Evolutionary conservation across 2,329 filamentous ascomycete genomes (phyloP).

Genomic region (Calonectria pseudoreteaudii): DNA sequence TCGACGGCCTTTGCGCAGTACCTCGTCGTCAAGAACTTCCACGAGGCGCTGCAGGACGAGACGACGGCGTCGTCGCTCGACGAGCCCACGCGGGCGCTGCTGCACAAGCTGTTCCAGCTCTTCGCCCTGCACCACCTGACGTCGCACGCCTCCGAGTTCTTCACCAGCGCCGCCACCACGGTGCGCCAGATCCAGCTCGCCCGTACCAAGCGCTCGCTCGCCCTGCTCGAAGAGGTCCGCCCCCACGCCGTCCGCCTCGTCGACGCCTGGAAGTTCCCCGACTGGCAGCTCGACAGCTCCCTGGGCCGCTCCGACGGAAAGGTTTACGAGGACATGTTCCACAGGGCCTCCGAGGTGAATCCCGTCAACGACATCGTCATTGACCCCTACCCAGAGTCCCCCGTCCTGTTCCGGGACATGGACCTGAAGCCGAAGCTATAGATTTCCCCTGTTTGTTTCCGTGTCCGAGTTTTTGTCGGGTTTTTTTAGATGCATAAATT

Average conservation of each 20-base stretch:
- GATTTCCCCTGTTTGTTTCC: background rate
- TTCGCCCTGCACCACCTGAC: slow-evolving; percentile 75
- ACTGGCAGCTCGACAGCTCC: slow-evolving; percentile 81
- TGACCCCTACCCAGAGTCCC: slow-evolving; percentile 73
- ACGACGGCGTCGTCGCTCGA: slow-evolving; percentile 66
- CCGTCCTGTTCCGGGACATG: slow-evolving; percentile 34
- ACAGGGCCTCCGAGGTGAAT: slow-evolving; percentile 77
- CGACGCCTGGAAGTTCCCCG: slow-evolving; percentile 81
- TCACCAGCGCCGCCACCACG: slow-evolving; percentile 75
- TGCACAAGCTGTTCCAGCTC: slow-evolving; percentile 86
- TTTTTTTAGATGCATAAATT: background rate
- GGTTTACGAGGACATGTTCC: slow-evolving; percentile 83
- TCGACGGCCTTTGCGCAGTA: slow-evolving; percentile 82
- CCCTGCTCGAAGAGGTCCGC: slow-evolving; percentile 76
- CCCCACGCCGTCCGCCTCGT: slow-evolving; percentile 79
- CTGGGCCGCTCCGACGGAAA: slow-evolving; percentile 78
- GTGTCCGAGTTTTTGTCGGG: too few species aligned
- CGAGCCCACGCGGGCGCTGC: slow-evolving; percentile 64
- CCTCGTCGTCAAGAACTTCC: slow-evolving; percentile 81
- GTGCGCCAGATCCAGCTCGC: slow-evolving; percentile 79
- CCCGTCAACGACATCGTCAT: slow-evolving; percentile 79
- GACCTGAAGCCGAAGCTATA: background rate
- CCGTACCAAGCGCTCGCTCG: slow-evolving; percentile 75
- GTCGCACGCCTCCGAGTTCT: slow-evolving; percentile 78
- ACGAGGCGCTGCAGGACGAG: slow-evolving; percentile 56